Conservation (phyloP, 495 filamentous ascomycete genomes). For the Xylaria scruposa region DNA sequence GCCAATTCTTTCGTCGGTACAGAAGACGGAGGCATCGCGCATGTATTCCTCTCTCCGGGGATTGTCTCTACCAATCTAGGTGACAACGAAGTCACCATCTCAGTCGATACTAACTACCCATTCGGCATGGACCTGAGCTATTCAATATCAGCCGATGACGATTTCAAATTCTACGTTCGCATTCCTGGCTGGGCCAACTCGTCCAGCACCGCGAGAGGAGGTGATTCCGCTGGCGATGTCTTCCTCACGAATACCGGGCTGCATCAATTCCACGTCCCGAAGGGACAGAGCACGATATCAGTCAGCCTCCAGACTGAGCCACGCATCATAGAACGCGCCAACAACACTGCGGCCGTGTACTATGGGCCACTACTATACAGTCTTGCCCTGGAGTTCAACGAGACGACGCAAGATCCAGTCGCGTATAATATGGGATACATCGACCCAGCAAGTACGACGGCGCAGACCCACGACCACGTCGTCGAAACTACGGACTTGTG, state of each 20-base stretch:
- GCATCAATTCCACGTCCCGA: conserved; percentile 44
- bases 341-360: conserved; percentile 63
- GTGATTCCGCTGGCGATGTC: conserved; percentile 21
- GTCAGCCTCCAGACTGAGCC: conserved; percentile 42
- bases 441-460: conserved; percentile 31
- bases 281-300: conserved; percentile 41
- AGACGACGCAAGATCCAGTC: conserved; percentile 28
- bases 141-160: conserved; percentile 47
- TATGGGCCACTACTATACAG: conserved; percentile 63
- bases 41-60: conserved; percentile 51
- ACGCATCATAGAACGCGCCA: conserved; percentile 51
- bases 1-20: conserved; percentile 41
- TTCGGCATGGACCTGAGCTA: conserved; percentile 58
- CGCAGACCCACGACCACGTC: conserved; percentile 38
- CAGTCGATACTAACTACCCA: conserved; percentile 57
- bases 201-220: conserved; percentile 36
- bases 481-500: conserved; percentile 49
- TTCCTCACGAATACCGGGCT: conserved; percentile 42
- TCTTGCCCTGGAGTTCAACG: conserved; percentile 48
- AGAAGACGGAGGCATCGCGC: conserved; percentile 49
- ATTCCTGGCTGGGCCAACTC: conserved; percentile 55
- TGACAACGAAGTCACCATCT: conserved; percentile 36
- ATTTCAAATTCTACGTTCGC: conserved; percentile 59
- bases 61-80: conserved; percentile 40
- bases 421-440: conserved; percentile 28